Evolutionary conservation across 2,329 filamentous ascomycete genomes (phyloP), one percentile per base, ranked within the genome.

Genomic region (Orbilia blumenaviensis): DNA sequence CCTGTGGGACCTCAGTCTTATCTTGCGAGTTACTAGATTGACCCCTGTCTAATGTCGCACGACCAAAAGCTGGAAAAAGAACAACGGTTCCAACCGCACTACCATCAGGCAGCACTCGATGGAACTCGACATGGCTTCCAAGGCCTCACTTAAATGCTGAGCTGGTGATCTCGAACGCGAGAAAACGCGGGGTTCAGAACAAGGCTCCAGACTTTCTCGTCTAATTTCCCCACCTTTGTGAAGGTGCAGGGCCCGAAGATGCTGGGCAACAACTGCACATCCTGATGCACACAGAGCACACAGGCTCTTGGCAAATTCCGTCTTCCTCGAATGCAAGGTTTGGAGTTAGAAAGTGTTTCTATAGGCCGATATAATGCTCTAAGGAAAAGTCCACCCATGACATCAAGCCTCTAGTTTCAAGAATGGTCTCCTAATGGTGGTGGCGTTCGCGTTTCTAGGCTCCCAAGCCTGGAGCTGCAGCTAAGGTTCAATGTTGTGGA

Each of bases 361-460:
- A 60, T 36, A 41, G 46, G 34, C 58, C 56, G 36, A 44, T 23
- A 34, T 56, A 23, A 8, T 23, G 21, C 10, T 41, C 16, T 27
- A 29, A 23, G 12, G 18, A 36, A 23, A 18, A 16, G 18, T 6
- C 10, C 25, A 27, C 18, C 58, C 54, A 62, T 71, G 58, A 63
- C 56, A 18, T 48, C 21, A 18, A 4, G 25, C 44, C 4, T 18
- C 38, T 29, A 23, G 2, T 14, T n/a, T n/a, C n/a, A n/a, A n/a
- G 14, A 34, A n/a, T 6, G 6, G 21, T 27, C 14, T n/a, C 16
- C 38, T 25, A 23, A 18, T 18, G 29, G 18, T 23, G 58, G 56
- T 71, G 66, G 66, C 66, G 54, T 62, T 66, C 56, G 44, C 21
- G 58, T 54, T 71, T 56, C n/a, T 71, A 71, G 66, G 66, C 66